Conservation (phyloP, 495 filamentous ascomycete species). For the Podospora pseudopauciseta region DNA sequence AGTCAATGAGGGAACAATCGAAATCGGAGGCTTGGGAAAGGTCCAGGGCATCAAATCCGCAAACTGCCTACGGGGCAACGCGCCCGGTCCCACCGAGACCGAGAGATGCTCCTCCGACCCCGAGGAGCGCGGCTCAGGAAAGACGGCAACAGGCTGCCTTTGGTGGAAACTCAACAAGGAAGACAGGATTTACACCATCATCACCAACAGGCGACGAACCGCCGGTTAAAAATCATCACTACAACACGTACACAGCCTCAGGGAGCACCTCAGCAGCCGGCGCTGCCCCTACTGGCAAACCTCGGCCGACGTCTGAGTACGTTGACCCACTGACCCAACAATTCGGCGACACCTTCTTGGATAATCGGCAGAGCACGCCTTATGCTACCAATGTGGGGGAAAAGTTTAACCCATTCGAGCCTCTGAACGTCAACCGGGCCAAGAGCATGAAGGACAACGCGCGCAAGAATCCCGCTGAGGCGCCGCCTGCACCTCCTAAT, state of each 20-base stretch:
- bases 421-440: slow-evolving; percentile 34
- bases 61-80: slow-evolving; percentile 15
- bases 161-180: slow-evolving; percentile 30
- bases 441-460: slow-evolving; percentile 37
- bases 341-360: slow-evolving; percentile 42
- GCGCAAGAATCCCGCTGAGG: slow-evolving; percentile 12
- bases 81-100: slow-evolving; percentile 7
- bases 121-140: slow-evolving; percentile 42
- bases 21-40: slow-evolving; percentile 65
- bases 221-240: slow-evolving; percentile 43
- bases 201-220: slow-evolving; percentile 46
- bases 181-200: slow-evolving; percentile 38
- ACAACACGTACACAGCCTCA: slow-evolving; percentile 27
- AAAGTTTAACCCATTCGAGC: slow-evolving; percentile 55
- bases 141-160: slow-evolving; percentile 45
- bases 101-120: slow-evolving; percentile 26
- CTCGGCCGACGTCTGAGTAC: slow-evolving; percentile 21
- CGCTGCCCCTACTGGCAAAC: slow-evolving; percentile 29
- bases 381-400: slow-evolving; percentile 70
- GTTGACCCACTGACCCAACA: slow-evolving; percentile 43
- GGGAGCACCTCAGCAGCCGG: slow-evolving; percentile 32
- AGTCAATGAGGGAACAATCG: slow-evolving; percentile 56
- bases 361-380: slow-evolving; percentile 59
- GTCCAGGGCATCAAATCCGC: slow-evolving; percentile 46
- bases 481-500: slow-evolving; percentile 16